Percentiles rank a stretch among this genome's conserved stretches.
Evolutionary conservation across 768 basidiomycete genomes (phyloP).

Genomic region (Pilatotrama ljubarskyi): DNA sequence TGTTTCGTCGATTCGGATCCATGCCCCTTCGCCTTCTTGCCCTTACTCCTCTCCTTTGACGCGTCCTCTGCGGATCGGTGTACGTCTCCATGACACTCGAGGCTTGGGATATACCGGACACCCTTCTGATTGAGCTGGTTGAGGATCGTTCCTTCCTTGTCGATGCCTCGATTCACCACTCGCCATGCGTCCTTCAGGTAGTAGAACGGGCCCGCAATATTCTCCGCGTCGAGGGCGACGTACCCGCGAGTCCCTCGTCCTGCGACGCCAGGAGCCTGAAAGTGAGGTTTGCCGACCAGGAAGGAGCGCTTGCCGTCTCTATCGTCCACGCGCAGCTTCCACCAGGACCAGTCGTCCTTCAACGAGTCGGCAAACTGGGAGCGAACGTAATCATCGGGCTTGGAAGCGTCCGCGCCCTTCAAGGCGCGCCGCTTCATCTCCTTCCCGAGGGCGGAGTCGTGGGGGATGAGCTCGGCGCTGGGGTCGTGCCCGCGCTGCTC

Average conservation of each 20-base stretch:
- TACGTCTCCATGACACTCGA: conserved; percentile 4
- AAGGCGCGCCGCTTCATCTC: neutral
- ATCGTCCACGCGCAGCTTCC: neutral
- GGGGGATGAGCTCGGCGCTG: neutral
- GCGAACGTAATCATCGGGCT: neutral
- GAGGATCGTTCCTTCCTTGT: neutral
- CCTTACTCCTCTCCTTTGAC: too few species aligned
- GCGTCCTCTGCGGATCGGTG: too few species aligned
- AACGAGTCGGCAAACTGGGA: neutral
- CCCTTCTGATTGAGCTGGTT: neutral
- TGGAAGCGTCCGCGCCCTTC: neutral
- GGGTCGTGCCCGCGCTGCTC: neutral
- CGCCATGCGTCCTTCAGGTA: conserved; percentile 8
- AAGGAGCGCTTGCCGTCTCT: neutral
- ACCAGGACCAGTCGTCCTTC: neutral
- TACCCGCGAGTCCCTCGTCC: conserved; percentile 2
- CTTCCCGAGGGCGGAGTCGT: neutral
- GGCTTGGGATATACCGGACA: neutral
- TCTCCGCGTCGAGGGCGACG: conserved; percentile 5
- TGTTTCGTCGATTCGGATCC: neutral
- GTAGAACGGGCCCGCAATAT: neutral
- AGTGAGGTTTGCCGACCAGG: neutral
- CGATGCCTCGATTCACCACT: neutral
- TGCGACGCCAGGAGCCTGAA: neutral
- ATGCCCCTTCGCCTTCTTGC: too few species aligned